A percentile compares a stretch with the other conserved stretches of the same genome.
These are phyloP conservation scores for Calonectria ilicicola DNA, from an alignment of 2,329 filamentous ascomycete genomes.

Conservation along the genomic window DNA sequence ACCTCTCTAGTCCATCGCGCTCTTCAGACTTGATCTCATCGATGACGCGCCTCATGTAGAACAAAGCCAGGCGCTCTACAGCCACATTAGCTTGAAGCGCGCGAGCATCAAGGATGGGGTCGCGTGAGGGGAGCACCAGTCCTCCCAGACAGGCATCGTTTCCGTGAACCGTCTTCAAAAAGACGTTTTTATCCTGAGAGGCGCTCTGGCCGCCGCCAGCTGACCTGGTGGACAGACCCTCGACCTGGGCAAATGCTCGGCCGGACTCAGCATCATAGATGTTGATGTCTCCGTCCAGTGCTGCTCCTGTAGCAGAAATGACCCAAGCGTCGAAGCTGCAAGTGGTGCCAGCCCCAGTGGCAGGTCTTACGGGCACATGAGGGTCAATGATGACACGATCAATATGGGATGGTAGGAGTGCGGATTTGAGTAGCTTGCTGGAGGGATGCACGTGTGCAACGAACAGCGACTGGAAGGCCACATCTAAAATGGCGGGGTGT, in stretches of 20 bases:
- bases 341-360: background rate
- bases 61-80: background rate
- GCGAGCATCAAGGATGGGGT: background rate
- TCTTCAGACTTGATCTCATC: background rate
- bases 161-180: background rate
- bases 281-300: background rate
- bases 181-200: background rate
- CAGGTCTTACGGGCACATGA: background rate
- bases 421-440: background rate
- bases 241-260: background rate
- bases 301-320: background rate
- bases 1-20: background rate
- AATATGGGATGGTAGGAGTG: background rate
- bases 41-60: background rate
- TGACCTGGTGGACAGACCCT: background rate
- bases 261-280: background rate
- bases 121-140: background rate
- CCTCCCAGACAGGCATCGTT: background rate
- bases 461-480: background rate
- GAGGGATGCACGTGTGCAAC: background rate
- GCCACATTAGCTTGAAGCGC: background rate
- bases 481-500: background rate
- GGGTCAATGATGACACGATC: background rate
- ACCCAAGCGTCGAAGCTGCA: background rate
- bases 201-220: background rate